phyloP scores from a whole-genome alignment of 805 yeast species.

The Barnettozyma wickerhamii region DNA sequence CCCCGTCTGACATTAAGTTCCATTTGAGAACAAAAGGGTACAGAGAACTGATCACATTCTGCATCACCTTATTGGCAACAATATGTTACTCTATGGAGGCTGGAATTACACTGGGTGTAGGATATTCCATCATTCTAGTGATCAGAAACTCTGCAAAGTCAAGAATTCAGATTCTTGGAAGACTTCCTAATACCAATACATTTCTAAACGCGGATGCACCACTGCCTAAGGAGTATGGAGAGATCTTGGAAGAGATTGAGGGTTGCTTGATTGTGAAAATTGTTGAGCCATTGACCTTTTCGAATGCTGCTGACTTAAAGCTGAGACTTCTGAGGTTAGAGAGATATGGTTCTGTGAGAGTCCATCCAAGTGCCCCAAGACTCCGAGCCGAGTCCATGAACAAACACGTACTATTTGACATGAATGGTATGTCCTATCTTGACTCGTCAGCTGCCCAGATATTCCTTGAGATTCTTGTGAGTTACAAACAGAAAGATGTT shows the following conservation, averaged over 20 bases:
- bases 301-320: conserved; percentile 75
- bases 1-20: conserved; percentile 72
- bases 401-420: conserved; percentile 63
- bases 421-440: conserved; percentile 75
- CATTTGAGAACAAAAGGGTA: conserved; percentile 72
- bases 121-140: conserved; percentile 74
- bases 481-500: conserved; percentile 52
- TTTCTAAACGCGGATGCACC: conserved; percentile 72
- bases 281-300: conserved; percentile 86
- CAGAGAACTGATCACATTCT: conserved; percentile 67
- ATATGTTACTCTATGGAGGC: conserved; percentile 77
- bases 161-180: conserved; percentile 76
- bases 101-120: conserved; percentile 86
- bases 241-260: conserved; percentile 43
- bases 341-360: conserved; percentile 65
- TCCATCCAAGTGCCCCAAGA: conserved; percentile 72
- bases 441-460: conserved; percentile 81
- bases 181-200: conserved; percentile 54
- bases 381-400: conserved; percentile 41
- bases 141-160: conserved; percentile 77
- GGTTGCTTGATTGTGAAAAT: conserved; percentile 76
- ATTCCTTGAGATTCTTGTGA: conserved; percentile 52
- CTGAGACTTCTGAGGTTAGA: conserved; percentile 66
- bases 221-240: conserved; percentile 29
- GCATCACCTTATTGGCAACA: conserved; percentile 60